Evolutionary conservation across 352 stramenopile species (phyloP).

Genomic region (Phytophthora litchii): DNA sequence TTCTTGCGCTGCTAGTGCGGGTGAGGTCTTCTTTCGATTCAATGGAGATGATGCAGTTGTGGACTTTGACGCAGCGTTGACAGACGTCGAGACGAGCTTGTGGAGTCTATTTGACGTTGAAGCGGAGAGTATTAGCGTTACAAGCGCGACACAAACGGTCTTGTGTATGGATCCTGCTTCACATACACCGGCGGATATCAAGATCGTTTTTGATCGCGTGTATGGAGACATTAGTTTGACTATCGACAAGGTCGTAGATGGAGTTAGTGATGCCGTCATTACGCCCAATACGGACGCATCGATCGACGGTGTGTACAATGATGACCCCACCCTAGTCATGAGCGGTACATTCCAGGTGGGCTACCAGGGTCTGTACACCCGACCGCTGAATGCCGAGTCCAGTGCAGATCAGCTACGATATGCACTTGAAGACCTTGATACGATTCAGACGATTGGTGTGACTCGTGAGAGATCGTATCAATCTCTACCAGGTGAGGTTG

Average conservation of each 20-base stretch:
- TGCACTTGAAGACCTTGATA: slow-evolving; percentile 64
- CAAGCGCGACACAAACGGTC: slow-evolving; percentile 38
- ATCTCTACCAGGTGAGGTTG: slow-evolving; percentile 51
- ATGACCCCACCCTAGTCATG: slow-evolving; percentile 52
- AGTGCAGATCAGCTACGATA: slow-evolving; percentile 67
- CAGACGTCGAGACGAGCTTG: slow-evolving; percentile 46
- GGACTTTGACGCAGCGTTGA: slow-evolving; percentile 32
- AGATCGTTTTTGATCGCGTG: slow-evolving; percentile 67
- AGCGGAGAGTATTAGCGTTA: slow-evolving; percentile 62
- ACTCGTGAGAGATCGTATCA: slow-evolving; percentile 51
- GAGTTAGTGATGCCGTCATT: slow-evolving; percentile 20
- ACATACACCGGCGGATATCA: slow-evolving; percentile 35
- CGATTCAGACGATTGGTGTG: slow-evolving; percentile 63
- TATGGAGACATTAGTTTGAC: slow-evolving; percentile 54
- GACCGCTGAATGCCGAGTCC: slow-evolving; percentile 70
- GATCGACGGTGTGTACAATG: slow-evolving; percentile 67
- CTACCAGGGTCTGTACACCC: slow-evolving; percentile 65
- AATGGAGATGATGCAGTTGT: slow-evolving; percentile 25
- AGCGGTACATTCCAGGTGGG: slow-evolving; percentile 84
- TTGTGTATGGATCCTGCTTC: slow-evolving; percentile 44
- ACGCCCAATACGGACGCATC: slow-evolving; percentile 33
- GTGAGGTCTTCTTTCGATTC: slow-evolving; percentile 42
- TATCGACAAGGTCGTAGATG: slow-evolving; percentile 21
- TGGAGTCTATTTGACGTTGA: slow-evolving; percentile 55
- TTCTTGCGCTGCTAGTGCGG: slow-evolving; percentile 42